Base-by-base conservation (phyloP, 148 eudicot species). In the Fagopyrum tataricum region DNA sequence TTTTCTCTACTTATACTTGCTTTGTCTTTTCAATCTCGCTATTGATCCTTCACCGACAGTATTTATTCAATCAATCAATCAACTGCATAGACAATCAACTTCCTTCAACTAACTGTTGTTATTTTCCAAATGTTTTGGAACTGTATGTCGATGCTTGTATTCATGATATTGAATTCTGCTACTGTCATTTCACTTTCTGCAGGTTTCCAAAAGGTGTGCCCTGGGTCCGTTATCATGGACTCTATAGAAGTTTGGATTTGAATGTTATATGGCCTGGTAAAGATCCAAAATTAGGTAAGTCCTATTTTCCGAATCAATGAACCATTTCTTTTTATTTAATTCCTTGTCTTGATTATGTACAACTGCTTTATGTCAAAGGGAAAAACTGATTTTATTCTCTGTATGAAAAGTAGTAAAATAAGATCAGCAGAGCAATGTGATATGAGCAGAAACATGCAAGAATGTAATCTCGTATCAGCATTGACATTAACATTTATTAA, bases 161-260 rank as follows among this genome's bases (percentile, higher is more conserved):
- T 52, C 20, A 12, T 39, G 42, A 37, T 44, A 0, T 61, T 31
- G 37, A 56, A 59, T 20, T 55, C 9, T 67, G 15, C 39, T 49
- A 7, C n/a, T 52, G 7, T 72, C 9, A 39, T 46, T 6, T 17
- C 7, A 10, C 48, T 47, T 41, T 23, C 56, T 86, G 85, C 89
- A 95, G 99, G 84, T 95, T 85, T 67, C 94, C 99, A 0, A 79
- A 85, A 77, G 99, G 90, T 42, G 96, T 92, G 55, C 99, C 99
- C 55, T 95, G 99, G 99, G 89, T 91, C 79, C 84, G 96, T 9
- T 92, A 87, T 80, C 83, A 78, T 80, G 99, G 99, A 21, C 73
- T 71, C 70, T 95, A 91, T 81, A 95, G 87, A 81, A 79, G 80
- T 83, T 74, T 95, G 82, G 84, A 88, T 68, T 77, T 95, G 62